A percentile compares a stretch with the other conserved stretches of the same genome.
phyloP scores from a whole-genome alignment of 2,329 filamentous ascomycete genomes.

The Microcyclosporella mali region DNA sequence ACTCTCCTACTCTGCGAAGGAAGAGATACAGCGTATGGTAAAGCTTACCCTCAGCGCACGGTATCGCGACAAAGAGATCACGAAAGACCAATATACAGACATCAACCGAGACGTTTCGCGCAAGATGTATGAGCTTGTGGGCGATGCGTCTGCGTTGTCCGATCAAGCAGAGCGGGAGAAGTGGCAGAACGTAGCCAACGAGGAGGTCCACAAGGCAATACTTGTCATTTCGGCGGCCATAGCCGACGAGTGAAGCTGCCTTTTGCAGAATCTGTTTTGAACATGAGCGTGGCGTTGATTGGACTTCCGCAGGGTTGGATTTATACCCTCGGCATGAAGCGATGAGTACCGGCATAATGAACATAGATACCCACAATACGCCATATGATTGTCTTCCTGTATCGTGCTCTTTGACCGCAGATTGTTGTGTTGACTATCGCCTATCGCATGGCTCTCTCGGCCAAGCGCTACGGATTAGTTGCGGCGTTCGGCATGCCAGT shows the following conservation, averaged over 20 bases:
- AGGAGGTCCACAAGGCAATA: conserved; percentile 73
- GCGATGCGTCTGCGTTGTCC: conserved; percentile 47
- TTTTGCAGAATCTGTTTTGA: background rate
- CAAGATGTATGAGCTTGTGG: conserved; percentile 69
- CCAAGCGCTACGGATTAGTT: too few relatives aligned
- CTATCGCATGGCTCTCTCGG: too few relatives aligned
- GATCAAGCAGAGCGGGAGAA: conserved; percentile 60
- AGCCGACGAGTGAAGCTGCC: conserved; percentile 3
- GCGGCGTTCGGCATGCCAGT: too few relatives aligned
- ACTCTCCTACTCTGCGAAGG: conserved; percentile 77
- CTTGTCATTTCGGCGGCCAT: conserved; percentile 23
- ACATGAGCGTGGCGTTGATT: conserved; percentile 1
- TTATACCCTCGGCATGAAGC: too few relatives aligned
- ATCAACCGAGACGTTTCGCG: conserved; percentile 89
- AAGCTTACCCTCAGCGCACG: conserved; percentile 73
- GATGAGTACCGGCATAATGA: too few relatives aligned
- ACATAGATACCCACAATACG: too few relatives aligned
- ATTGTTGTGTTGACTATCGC: background rate
- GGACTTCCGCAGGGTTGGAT: background rate
- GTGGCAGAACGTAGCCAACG: conserved; percentile 69
- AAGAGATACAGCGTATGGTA: conserved; percentile 83
- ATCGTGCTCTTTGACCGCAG: too few relatives aligned
- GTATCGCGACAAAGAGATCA: conserved; percentile 72
- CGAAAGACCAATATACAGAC: conserved; percentile 81
- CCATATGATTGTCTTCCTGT: too few relatives aligned